phyloP scores from a whole-genome alignment of 306 rosid genomes.

The Pyrus pyrifolia region DNA sequence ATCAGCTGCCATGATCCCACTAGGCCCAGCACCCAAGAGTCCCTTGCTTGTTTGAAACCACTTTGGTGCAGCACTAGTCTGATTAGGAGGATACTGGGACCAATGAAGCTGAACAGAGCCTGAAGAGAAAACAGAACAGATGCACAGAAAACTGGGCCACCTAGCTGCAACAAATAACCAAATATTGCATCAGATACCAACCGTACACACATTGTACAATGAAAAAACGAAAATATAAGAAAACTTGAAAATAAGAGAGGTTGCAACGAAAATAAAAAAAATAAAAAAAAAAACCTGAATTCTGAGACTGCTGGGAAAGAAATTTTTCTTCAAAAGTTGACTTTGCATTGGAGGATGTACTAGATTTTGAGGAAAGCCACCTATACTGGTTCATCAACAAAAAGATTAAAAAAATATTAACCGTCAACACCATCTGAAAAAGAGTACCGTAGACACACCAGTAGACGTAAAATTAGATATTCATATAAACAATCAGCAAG shows the following conservation, averaged over 20 bases:
- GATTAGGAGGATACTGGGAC: slow-evolving; percentile 96
- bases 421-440: slow-evolving; percentile 6
- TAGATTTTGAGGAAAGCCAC: slow-evolving; percentile 94
- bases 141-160: slow-evolving; percentile 95
- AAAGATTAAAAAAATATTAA: slow-evolving; percentile 1
- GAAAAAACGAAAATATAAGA: neutral
- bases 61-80: slow-evolving; percentile 51
- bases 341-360: slow-evolving; percentile 51
- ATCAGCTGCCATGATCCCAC: slow-evolving; percentile 99
- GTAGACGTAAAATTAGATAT: slow-evolving; percentile 1
- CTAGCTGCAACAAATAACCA: slow-evolving; percentile 60
- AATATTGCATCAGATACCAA: slow-evolving; percentile 27
- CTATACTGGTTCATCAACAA: slow-evolving; percentile 70
- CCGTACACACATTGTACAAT: neutral
- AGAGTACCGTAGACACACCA: slow-evolving; percentile 9
- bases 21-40: slow-evolving; percentile 94
- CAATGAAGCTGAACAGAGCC: slow-evolving; percentile 98
- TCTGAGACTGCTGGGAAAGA: slow-evolving; percentile 90
- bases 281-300: slow-evolving; percentile 62
- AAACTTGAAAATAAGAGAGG: neutral
- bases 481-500: neutral
- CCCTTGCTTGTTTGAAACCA: slow-evolving; percentile 99
- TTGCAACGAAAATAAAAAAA: neutral
- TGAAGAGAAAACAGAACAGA: slow-evolving; percentile 95
- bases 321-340: slow-evolving; percentile 87